Conservation (phyloP, 1,139 yeast species). For the Ogataea hybrid region DNA sequence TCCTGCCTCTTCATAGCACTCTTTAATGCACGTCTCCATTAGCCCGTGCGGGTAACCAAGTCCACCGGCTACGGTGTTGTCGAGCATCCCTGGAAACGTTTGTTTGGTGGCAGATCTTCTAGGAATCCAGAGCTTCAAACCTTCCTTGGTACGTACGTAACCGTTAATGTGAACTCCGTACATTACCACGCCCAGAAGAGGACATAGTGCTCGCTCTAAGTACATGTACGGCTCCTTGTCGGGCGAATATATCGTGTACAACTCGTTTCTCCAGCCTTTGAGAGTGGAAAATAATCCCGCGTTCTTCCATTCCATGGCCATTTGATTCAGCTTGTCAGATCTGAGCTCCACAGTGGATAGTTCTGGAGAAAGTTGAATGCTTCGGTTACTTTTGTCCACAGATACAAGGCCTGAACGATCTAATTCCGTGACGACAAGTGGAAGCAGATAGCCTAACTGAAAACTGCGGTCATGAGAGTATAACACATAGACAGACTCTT, state of each 20-base stretch:
- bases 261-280: conserved; percentile 87
- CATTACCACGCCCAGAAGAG: conserved; percentile 79
- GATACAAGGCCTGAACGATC: conserved; percentile 34
- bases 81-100: conserved; percentile 88
- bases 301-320: conserved; percentile 46
- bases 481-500: conserved; percentile 37
- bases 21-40: conserved; percentile 77
- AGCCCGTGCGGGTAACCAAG: conserved; percentile 78
- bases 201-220: conserved; percentile 79
- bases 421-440: conserved; percentile 44
- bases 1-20: conserved; percentile 90
- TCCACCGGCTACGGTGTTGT: conserved; percentile 95
- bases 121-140: conserved; percentile 78
- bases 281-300: conserved; percentile 41
- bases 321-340: conserved; percentile 40
- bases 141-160: conserved; percentile 44
- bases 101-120: conserved; percentile 72
- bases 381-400: conserved; percentile 33
- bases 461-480: conserved; percentile 49
- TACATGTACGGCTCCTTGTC: conserved; percentile 54
- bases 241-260: conserved; percentile 68
- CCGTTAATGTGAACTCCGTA: conserved; percentile 91
- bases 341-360: conserved; percentile 49
- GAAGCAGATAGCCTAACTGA: conserved; percentile 53
- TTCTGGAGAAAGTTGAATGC: conserved; percentile 38